phyloP scores from a whole-genome alignment of 2,329 filamentous ascomycete genomes.

The Pestalotiopsis fici region DNA sequence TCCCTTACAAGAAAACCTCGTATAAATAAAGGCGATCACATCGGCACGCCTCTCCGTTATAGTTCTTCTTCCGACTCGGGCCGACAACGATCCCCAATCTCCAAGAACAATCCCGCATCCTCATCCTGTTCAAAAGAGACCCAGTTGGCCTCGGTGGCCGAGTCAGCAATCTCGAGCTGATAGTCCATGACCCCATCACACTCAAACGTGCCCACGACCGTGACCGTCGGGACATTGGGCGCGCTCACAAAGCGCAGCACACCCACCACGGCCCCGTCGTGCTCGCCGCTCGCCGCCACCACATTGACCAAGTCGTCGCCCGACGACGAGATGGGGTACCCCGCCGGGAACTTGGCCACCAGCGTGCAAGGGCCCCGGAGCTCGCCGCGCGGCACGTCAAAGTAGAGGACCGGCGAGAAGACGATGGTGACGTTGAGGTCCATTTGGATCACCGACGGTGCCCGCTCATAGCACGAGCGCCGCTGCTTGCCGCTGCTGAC shows the following conservation, averaged over 20 bases:
- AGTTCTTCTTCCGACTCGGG: no score
- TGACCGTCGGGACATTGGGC: constrained; percentile 11
- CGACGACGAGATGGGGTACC: constrained; percentile 15
- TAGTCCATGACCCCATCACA: constrained; percentile 24
- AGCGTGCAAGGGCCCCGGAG: constrained; percentile 26
- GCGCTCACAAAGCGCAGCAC: constrained; percentile 18
- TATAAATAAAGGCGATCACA: no score
- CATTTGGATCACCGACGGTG: constrained; percentile 14
- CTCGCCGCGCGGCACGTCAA: constrained; percentile 17
- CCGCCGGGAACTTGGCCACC: constrained; percentile 25
- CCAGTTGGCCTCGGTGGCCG: constrained; percentile 33
- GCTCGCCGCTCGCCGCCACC: constrained; percentile 20
- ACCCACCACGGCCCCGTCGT: constrained; percentile 23
- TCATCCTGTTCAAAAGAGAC: constrained; percentile 15
- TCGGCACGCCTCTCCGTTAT: no score
- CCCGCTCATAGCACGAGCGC: constrained; percentile 14
- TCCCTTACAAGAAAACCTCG: no score
- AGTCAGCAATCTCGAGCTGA: constrained; percentile 19
- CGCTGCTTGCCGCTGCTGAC: background rate
- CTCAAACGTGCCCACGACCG: constrained; percentile 24
- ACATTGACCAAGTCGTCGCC: constrained; percentile 9
- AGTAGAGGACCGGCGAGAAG: constrained; percentile 13
- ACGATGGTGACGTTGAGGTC: constrained; percentile 16
- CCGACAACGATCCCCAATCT: constrained; percentile 5
- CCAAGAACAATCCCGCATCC: constrained; percentile 19